Conservation (phyloP, 2,329 filamentous ascomycete species). For the Venturia nashicola region DNA sequence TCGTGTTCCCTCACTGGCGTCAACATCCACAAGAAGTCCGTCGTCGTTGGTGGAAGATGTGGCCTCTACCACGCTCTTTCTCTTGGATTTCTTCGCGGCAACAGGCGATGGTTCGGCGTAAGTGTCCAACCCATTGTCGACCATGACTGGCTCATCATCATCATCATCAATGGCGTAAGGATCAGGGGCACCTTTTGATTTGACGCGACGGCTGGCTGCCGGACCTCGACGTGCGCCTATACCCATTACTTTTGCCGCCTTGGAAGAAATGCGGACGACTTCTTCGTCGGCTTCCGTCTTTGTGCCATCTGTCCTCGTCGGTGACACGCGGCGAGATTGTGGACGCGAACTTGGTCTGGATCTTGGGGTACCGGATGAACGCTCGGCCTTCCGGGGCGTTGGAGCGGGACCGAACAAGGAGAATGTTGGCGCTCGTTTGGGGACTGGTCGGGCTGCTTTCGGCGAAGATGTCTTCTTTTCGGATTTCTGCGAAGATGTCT, state of each 20-base stretch:
- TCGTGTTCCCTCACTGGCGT: background rate
- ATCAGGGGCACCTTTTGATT: constrained; percentile 10
- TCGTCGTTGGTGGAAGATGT: constrained; percentile 7
- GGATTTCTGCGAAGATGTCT: background rate
- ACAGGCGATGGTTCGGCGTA: constrained; percentile 6
- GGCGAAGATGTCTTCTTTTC: constrained; percentile 1
- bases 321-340: constrained; percentile 3
- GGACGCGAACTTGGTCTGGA: constrained; percentile 4
- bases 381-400: constrained; percentile 5
- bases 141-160: constrained; percentile 8
- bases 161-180: constrained; percentile 11
- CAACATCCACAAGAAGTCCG: background rate
- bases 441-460: background rate
- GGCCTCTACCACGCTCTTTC: constrained; percentile 3
- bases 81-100: background rate
- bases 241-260: constrained; percentile 12
- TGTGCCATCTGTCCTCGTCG: constrained; percentile 1
- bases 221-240: background rate
- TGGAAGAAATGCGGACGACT: constrained; percentile 1
- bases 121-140: constrained; percentile 4
- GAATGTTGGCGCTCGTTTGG: constrained; percentile 9
- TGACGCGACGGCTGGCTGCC: constrained; percentile 5
- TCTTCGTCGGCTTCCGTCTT: constrained; percentile 9
- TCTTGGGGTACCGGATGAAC: background rate
- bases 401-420: constrained; percentile 5